These are phyloP conservation scores for Colletotrichum gigasporum DNA, from an alignment of 2,329 filamentous ascomycete species.

Conservation along the genomic window DNA sequence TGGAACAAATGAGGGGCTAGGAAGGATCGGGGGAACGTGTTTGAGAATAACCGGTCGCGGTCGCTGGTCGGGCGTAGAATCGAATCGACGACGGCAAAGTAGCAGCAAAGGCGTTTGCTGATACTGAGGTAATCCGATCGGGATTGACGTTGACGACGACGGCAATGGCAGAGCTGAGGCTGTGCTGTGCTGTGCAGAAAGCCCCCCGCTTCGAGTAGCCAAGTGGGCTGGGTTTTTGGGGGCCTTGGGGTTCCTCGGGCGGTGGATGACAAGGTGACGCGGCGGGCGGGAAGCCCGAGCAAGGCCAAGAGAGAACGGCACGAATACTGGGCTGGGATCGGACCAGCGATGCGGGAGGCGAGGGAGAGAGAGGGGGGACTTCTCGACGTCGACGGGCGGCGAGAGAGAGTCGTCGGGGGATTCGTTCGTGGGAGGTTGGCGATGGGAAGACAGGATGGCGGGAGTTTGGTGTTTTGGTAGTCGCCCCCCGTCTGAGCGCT, in stretches of 20 bases:
- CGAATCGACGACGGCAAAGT: slow-evolving; percentile 13
- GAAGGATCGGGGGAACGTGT: slow-evolving; percentile 1
- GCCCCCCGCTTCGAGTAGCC: slow-evolving; percentile 33
- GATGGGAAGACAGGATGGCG: slow-evolving; percentile 23
- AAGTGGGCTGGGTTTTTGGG: slow-evolving; percentile 34
- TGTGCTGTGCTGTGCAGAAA: slow-evolving; percentile 33
- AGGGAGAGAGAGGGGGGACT: background rate
- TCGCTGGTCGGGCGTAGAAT: slow-evolving; percentile 2
- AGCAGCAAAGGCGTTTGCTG: slow-evolving; percentile 6
- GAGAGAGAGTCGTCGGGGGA: slow-evolving; percentile 8
- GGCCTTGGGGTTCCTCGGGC: slow-evolving; percentile 21
- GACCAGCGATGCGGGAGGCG: slow-evolving; percentile 20
- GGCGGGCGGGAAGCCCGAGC: slow-evolving; percentile 30
- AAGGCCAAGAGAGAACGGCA: slow-evolving; percentile 4
- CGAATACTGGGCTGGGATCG: slow-evolving; percentile 11
- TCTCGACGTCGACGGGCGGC: background rate
- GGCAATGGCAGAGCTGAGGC: slow-evolving; percentile 34
- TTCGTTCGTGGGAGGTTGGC: slow-evolving; percentile 12
- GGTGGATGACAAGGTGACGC: slow-evolving; percentile 33
- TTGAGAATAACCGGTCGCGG: slow-evolving; percentile 13
- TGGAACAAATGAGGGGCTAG: slow-evolving; percentile 27
- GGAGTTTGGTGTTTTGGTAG: slow-evolving; percentile 29
- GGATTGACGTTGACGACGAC: slow-evolving; percentile 31
- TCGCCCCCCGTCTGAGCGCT: slow-evolving; percentile 29
- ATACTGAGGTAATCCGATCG: slow-evolving; percentile 11